Conservation (phyloP, 805 yeast genomes). For the Pichia eremophila region DNA sequence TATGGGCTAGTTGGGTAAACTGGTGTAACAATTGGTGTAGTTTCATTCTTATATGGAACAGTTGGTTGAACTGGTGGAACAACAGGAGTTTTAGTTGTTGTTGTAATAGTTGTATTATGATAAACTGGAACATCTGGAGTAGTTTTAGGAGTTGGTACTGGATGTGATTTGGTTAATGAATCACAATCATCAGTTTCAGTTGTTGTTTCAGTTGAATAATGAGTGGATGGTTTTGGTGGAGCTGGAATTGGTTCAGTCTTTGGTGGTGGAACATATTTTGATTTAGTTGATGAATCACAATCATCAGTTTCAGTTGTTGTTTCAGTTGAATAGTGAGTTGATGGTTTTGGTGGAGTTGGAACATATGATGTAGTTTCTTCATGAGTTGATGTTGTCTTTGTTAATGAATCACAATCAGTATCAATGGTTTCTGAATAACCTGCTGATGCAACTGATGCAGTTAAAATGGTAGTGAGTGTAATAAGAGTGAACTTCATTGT, state of each 20-base stretch:
- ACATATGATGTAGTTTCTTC: not conserved
- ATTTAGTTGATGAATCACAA: not conserved
- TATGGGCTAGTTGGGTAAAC: not conserved
- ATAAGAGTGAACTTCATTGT: constrained; percentile 4
- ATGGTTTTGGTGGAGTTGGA: not conserved
- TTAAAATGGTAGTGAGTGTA: constrained; percentile 2
- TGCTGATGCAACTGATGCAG: not conserved
- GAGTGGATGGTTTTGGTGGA: not conserved
- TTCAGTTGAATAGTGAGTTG: too few species aligned
- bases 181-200: constrained; percentile 3
- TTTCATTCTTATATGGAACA: not conserved
- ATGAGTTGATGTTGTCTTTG: not conserved
- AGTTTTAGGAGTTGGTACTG: not conserved
- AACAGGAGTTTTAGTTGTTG: not conserved
- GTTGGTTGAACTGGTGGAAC: not conserved
- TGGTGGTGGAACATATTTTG: not conserved
- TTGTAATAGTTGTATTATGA: not conserved
- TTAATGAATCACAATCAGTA: not conserved
- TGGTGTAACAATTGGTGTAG: not conserved
- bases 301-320: not conserved
- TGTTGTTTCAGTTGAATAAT: not conserved
- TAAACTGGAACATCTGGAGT: not conserved
- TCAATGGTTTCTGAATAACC: not conserved
- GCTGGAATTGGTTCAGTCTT: not conserved
- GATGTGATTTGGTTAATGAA: not conserved